Base-by-base conservation (phyloP, 768 basidiomycete genomes). In the Hypholoma sublateritium region DNA sequence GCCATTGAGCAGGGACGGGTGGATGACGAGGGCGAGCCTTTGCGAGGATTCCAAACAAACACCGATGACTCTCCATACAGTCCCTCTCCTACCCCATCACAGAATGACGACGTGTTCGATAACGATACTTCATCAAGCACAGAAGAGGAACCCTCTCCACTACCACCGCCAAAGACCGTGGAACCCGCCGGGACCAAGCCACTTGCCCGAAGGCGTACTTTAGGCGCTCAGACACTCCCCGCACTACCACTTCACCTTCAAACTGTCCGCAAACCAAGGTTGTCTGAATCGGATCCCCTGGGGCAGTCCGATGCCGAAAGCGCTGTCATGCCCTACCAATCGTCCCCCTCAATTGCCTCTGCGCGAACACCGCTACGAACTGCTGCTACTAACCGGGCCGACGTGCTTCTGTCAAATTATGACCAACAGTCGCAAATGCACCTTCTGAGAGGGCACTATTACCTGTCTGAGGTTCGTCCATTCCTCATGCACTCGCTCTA, bases 1-100 rank as follows among this genome's bases (percentile, higher is more conserved):
- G 91, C 93, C 2, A 74, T 98, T 49, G 93, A 93, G 62, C 96
- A 98, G 73, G 95, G 95, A 1, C 80, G 93, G 16, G 77, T 80
- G 50, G 86, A 88, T 58, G 87, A 89, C 52, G 79, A 80, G n/a
- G 77, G 75, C 1, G 69, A 72, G 55, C 74, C 78, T 55, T 68
- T 77, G 19, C 80, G 76, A 66, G 83, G 83, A 59, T 65, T 84
- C 21, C 78, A 84, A 60, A 64, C 72, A 13, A 71, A 71, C 6
- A 77, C 78, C 41, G 80, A 82, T 39, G 80, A 81, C 35, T 80
- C 80, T 16, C 64, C 43, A 11, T 59, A 50, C 37, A 60, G 47
- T 37, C 25, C 56, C 25, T 63, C 53, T 19, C 32, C 57, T 45
- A 75, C 53, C 17, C 65, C 56, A 14, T 58, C 47, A 16, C 32